phyloP scores from a whole-genome alignment of 2,329 filamentous ascomycete genomes.

The Setomelanomma holmii region DNA sequence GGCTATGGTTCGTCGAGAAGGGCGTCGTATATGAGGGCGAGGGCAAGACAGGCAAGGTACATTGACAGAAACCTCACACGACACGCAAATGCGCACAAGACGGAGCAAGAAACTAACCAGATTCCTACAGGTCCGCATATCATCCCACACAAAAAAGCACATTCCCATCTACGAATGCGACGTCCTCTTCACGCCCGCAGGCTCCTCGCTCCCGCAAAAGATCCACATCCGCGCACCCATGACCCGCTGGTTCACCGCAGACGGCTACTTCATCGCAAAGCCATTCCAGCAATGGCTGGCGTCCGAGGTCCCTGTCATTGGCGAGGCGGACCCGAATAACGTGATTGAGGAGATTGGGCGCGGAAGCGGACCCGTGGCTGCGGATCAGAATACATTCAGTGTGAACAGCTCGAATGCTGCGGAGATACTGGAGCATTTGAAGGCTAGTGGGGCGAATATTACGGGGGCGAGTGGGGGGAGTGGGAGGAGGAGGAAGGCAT shows the following conservation, averaged over 20 bases:
- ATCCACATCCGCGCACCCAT: constrained; percentile 70
- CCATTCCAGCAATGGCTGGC: constrained; percentile 83
- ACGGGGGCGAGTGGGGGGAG: constrained; percentile 31
- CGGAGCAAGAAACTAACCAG: no score
- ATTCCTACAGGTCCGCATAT: constrained; percentile 70
- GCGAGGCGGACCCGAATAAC: constrained; percentile 67
- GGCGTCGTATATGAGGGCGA: constrained; percentile 82
- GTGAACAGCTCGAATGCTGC: constrained; percentile 40
- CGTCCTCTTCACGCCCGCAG: constrained; percentile 60
- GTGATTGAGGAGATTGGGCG: constrained; percentile 54
- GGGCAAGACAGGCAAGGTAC: constrained; percentile 69
- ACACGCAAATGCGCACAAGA: neutral
- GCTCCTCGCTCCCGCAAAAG: constrained; percentile 47
- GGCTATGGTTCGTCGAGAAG: constrained; percentile 85
- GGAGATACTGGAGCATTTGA: constrained; percentile 47
- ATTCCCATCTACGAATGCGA: constrained; percentile 80
- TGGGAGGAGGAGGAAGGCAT: constrained; percentile 45
- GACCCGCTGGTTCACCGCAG: constrained; percentile 73
- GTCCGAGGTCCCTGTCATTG: constrained; percentile 70
- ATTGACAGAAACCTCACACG: neutral
- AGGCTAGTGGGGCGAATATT: constrained; percentile 39
- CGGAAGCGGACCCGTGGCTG: constrained; percentile 31
- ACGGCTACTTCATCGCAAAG: constrained; percentile 76
- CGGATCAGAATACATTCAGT: constrained; percentile 32
- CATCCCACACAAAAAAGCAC: constrained; percentile 77